Conservation (phyloP, 2,329 filamentous ascomycete species). For the Pestalotiopsis sp. region DNA sequence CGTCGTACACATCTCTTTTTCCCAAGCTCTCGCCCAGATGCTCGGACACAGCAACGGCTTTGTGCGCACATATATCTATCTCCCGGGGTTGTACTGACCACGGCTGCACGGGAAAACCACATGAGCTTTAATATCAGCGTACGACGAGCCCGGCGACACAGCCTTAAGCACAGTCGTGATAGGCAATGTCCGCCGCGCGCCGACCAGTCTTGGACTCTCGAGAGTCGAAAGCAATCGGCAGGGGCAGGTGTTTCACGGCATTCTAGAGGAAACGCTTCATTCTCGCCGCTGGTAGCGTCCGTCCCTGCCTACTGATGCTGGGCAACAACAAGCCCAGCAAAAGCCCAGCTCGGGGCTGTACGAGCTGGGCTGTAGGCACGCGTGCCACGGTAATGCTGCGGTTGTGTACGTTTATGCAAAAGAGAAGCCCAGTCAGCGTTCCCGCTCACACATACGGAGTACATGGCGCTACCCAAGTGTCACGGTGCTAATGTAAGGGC, state of each 20-base stretch:
- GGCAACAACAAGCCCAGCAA: too few relatives aligned
- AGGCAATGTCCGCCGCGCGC: background rate
- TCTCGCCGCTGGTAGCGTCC: too few relatives aligned
- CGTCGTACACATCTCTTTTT: slow-evolving; percentile 8
- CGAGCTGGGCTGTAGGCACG: too few relatives aligned
- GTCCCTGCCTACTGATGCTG: too few relatives aligned
- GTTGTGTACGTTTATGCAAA: background rate
- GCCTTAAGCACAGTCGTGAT: background rate
- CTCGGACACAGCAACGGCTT: background rate
- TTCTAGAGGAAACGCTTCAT: too few relatives aligned
- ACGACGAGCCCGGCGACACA: background rate
- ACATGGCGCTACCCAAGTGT: background rate
- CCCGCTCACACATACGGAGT: background rate
- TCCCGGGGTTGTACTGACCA: background rate
- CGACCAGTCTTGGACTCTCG: background rate
- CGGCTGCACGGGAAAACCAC: background rate
- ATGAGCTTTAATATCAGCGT: background rate
- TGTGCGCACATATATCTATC: background rate
- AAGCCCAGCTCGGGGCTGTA: too few relatives aligned
- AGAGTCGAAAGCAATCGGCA: background rate
- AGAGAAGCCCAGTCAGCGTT: background rate
- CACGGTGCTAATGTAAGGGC: background rate
- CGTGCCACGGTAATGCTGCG: too few relatives aligned
- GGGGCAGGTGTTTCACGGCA: background rate
- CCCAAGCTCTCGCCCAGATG: background rate